Evolutionary conservation across 2,329 filamentous ascomycete species (phyloP), one percentile per base, ranked within the genome.

Genomic region (Colletotrichum gloeosporioides): DNA sequence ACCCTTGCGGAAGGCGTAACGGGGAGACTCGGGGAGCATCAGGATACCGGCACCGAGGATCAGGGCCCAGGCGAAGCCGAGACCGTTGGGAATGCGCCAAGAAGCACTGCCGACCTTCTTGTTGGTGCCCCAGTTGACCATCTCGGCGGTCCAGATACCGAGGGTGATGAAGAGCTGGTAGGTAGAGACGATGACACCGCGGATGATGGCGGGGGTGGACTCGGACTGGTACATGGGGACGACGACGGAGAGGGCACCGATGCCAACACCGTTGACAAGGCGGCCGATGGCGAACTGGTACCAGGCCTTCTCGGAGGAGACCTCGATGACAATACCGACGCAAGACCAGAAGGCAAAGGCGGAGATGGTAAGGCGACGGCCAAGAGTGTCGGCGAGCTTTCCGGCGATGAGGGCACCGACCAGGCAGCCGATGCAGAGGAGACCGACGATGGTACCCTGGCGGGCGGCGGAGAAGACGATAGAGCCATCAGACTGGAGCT

Each of bases 151-250:
- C 87, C 89, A 92, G 82, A 95, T 94, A 64, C 93, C 93, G 32
- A 94, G 86, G 0, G 93, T 94, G 81, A 94, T 92, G 82, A 93
- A 91, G 4, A 94, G 88, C 85, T 94, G 93, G 83, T 94, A 94
- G 68, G 88, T 90, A 2, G 90, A 89, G 32, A 94, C 89, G 53
- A 94, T 87, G 8, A 92, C 87, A 80, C 92, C 92, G 79, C 93
- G 90, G 67, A 94, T 90, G 75, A 91, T 89, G 76, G 91, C 88
- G 0, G 93, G 93, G 4, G 91, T 90, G 72, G 89, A 92, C 83
- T 95, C 93, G 18, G 89, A 90, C 81, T 94, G 92, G 79, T 94
- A 94, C 90, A 95, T 92, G 64, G 92, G 92, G 2, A 93, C 91
- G 31, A 91, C 85, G 57, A 93, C 92, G 8, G 90, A 93, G 0